Percentiles rank a stretch among this genome's conserved stretches.
Conservation (phyloP, 192 early-diverging fungal genomes). For the Podila epicladia region DNA sequence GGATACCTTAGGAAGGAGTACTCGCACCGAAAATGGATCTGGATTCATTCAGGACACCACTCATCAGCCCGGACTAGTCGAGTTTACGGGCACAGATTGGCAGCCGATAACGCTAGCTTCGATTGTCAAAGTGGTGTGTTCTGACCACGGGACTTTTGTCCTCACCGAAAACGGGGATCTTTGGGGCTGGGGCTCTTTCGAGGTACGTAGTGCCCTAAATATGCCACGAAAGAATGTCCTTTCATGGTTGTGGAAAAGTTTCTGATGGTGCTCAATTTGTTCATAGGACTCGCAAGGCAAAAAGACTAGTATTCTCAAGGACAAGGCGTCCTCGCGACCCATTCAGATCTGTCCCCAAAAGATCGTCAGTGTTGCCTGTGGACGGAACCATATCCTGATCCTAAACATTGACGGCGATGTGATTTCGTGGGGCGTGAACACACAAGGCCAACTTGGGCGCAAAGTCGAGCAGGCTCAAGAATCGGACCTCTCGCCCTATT, state of each 20-base stretch:
- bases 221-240: neutral
- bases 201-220: neutral
- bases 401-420: slow-evolving; percentile 22
- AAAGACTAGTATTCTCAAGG: slow-evolving; percentile 10
- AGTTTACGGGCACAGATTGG: slow-evolving; percentile 1
- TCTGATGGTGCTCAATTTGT: neutral
- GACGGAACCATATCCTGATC: slow-evolving; percentile 34
- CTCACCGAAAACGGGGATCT: slow-evolving; percentile 31
- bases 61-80: slow-evolving; percentile 21
- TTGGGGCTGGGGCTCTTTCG: slow-evolving; percentile 41
- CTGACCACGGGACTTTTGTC: slow-evolving; percentile 27
- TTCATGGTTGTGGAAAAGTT: neutral
- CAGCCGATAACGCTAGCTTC: neutral
- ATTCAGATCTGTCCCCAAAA: slow-evolving; percentile 20
- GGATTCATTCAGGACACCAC: slow-evolving; percentile 23
- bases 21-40: neutral
- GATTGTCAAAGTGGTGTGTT: slow-evolving; percentile 27
- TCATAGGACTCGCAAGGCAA: slow-evolving; percentile 10
- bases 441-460: slow-evolving; percentile 24
- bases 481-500: slow-evolving; percentile 25
- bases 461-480: neutral
- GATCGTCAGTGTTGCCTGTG: slow-evolving; percentile 29
- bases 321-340: slow-evolving; percentile 5
- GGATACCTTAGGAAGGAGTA: slow-evolving; percentile 12
- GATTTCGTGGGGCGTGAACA: slow-evolving; percentile 39